Evolutionary conservation across 2,329 filamentous ascomycete species (phyloP), one percentile per base, ranked within the genome.

Genomic region (Chaetomiaceae sp.): DNA sequence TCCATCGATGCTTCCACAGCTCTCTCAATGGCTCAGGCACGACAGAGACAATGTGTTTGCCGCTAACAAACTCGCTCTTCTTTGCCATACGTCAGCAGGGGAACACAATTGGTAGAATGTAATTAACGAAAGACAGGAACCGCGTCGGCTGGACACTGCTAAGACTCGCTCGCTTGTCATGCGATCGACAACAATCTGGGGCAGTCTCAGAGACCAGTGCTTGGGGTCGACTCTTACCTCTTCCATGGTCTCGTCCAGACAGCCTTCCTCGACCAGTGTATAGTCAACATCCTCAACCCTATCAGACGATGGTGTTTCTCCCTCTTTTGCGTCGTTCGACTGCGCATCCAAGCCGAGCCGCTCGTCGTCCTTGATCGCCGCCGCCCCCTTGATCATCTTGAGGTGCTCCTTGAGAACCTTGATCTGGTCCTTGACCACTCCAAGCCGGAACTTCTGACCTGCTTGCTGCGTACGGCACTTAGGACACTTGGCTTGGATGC

Each of bases 371-470:
- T 47, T 49, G 16, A 21, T 30, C 14, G 23, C 40, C 8, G 25
- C 23, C 5, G 16, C 35, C 1, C 30, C 39, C 9, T 48, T 33
- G n/a, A 40, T 35, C 5, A 14, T 13, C 14, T 42, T 37, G 19
- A 64, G 31, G 13, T 44, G 35, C 27, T 49, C 35, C 35, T 49
- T 60, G 8, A 56, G 46, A 35, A 16, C 21, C 41, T 41, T 42
- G 14, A 63, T 50, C 21, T 45, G 44, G 7, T 50, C 46, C 52
- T 53, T 62, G 43, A 59, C 49, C 17, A 33, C 38, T 2, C 41
- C 38, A 3, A 61, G 33, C 37, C 40, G 48, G 38, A 19, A 41
- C 19, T 27, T 27, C 23, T 42, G 30, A 13, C 41, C 44, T 1
- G 23, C 34, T 5, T 23, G 14, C 2, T 30, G 44, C 25, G 37